Conservation (phyloP, 768 basidiomycete genomes). For the Russula vinacea region DNA sequence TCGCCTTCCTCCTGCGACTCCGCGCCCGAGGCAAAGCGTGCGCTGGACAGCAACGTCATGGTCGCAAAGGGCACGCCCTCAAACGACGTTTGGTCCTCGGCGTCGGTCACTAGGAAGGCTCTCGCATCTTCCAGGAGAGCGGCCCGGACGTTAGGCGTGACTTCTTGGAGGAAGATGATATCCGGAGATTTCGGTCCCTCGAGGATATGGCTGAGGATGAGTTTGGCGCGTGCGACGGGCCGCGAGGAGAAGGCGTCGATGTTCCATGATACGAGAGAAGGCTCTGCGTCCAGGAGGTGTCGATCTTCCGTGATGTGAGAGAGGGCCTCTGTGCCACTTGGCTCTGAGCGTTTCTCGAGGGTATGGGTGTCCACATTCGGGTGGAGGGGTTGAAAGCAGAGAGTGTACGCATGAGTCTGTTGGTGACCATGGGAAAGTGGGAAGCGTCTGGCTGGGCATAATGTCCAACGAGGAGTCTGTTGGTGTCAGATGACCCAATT, state of each 20-base stretch:
- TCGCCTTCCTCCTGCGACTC: background rate
- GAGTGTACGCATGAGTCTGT: no score
- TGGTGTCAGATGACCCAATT: no score
- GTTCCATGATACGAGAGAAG: conserved; percentile 42
- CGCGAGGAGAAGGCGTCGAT: conserved; percentile 38
- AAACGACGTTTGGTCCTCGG: conserved; percentile 4
- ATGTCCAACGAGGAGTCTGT: no score
- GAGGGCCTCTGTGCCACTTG: conserved; percentile 19
- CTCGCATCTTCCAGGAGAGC: conserved; percentile 1
- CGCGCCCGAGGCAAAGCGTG: background rate
- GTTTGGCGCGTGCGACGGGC: conserved; percentile 37
- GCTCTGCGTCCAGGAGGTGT: background rate
- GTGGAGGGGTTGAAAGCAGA: no score
- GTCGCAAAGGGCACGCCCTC: conserved; percentile 7
- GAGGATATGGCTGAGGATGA: conserved; percentile 30
- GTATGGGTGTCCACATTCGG: background rate
- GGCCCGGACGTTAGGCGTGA: background rate
- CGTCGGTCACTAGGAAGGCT: background rate
- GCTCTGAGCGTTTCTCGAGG: conserved; percentile 2
- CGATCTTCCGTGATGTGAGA: no score
- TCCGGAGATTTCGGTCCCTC: background rate
- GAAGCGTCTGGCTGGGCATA: no score
- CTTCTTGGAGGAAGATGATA: conserved; percentile 15
- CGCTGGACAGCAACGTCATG: conserved; percentile 16
- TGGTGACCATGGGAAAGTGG: no score